phyloP scores from a whole-genome alignment of 1,284 basidiomycete species.

The Grifola frondosa region DNA sequence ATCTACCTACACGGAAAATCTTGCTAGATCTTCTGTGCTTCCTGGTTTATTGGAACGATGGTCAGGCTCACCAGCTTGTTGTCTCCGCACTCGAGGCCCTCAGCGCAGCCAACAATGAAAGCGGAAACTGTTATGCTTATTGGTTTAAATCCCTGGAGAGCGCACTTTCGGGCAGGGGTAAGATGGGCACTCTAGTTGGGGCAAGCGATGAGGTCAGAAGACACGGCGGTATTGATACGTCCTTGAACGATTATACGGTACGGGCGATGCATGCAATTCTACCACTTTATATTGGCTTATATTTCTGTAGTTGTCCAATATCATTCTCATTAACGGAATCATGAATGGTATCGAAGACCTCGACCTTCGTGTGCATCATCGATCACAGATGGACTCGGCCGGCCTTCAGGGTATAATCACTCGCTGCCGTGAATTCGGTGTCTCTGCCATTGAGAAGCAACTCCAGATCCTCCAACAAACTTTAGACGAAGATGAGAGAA shows the following conservation, averaged over 20 bases:
- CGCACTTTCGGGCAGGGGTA: conserved; percentile 82
- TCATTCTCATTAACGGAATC: conserved; percentile 70
- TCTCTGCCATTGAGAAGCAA: conserved; percentile 64
- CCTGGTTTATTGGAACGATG: conserved; percentile 61
- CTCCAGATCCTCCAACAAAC: conserved; percentile 66
- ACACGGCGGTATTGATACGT: conserved; percentile 60
- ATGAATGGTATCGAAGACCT: conserved; percentile 68
- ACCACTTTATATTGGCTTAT: conserved; percentile 5
- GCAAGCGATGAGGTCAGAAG: conserved; percentile 84
- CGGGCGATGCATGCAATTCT: conserved; percentile 31
- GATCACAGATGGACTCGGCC: conserved; percentile 86
- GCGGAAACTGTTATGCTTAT: conserved; percentile 68
- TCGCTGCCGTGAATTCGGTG: conserved; percentile 71
- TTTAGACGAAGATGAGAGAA: conserved; percentile 79
- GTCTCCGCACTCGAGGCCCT: conserved; percentile 64
- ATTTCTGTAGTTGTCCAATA: conserved; percentile 56
- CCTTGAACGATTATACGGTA: conserved; percentile 83
- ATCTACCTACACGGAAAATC: conserved; percentile 79
- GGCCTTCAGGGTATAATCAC: conserved; percentile 78
- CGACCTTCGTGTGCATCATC: conserved; percentile 82
- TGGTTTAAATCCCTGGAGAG: conserved; percentile 89
- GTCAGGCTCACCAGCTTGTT: conserved; percentile 53
- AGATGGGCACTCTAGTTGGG: conserved; percentile 94
- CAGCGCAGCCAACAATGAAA: conserved; percentile 64
- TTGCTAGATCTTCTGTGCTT: conserved; percentile 78